Evolutionary conservation across 2,329 filamentous ascomycete genomes (phyloP), one percentile per base, ranked within the genome.

Genomic region (Bipolaris bicolor): DNA sequence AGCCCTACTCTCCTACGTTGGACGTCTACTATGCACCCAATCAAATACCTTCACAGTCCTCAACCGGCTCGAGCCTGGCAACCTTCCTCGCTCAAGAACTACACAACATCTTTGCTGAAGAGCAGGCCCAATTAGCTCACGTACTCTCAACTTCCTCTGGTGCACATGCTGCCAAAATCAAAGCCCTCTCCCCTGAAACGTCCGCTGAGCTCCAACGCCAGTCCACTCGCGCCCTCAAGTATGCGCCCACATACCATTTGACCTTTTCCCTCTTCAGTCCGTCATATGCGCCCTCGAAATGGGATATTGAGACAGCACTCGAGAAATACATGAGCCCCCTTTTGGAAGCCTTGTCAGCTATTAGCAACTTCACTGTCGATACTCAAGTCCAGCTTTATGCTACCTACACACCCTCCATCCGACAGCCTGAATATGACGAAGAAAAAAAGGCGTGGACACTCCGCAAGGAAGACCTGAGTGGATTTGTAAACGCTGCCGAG

Each of bases 381-480:
- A 96, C 92, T 0, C 95, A 99, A 77, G 90, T 99, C 2, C 95
- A 99, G 77, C 84, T 98, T 0, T 97, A 97, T 72, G 94, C 95
- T 5, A 81, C 81, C 2, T 85, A 88, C 60, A 86, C 87, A 1
- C 85, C 86, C 0, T 87, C 85, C 1, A 83, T 88, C 16, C 83
- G 81, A 6, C 77, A 79, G 3, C 87, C 87, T 0, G 79, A 83
- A 45, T 86, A 81, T 57, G 81, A 86, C 52, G 76, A 81, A 22
- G 56, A 73, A 0, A 76, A 76, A n/a, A 78, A 88, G 22, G 83
- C 89, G 31, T 89, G 86, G 86, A 84, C 81, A 0, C 80, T 99
- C 34, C 88, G 86, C 68, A 93, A 92, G 73, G 90, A 96, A 66
- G 92, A 97, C 68, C 83, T 99, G 1, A 92, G 91, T 36, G 93